A percentile compares a stretch with the other conserved stretches of the same genome.
These are phyloP conservation scores for Pouteria campechiana DNA, from an alignment of 179 eudicot species.

Conservation along the genomic window DNA sequence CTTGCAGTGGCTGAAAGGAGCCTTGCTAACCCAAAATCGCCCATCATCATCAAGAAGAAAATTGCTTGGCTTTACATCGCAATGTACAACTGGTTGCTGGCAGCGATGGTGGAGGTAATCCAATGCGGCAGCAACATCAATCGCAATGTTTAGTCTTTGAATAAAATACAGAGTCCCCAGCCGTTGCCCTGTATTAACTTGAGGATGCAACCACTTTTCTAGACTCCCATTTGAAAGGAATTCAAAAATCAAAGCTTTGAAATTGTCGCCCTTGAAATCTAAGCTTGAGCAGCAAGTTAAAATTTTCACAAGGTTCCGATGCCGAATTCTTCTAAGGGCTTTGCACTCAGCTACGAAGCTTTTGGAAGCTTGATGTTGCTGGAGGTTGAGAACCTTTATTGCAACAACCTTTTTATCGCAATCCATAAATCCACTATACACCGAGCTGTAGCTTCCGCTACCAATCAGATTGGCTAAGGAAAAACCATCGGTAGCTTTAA, in stretches of 20 bases:
- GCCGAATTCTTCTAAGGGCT: constrained; percentile 15
- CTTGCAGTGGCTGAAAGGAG: neutral
- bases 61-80: no score
- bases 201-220: constrained; percentile 20
- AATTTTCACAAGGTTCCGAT: constrained; percentile 17
- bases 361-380: constrained; percentile 6
- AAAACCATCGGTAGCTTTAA: constrained; percentile 20
- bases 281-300: constrained; percentile 7
- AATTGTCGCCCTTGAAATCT: constrained; percentile 10
- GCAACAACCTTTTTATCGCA: constrained; percentile 10
- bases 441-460: constrained; percentile 15
- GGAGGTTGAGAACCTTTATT: constrained; percentile 22
- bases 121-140: neutral
- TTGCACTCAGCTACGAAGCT: constrained; percentile 23
- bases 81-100: neutral
- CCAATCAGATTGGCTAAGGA: constrained; percentile 13
- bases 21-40: neutral
- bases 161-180: neutral
- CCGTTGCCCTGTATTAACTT: no score
- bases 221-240: constrained; percentile 22
- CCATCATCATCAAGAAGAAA: neutral
- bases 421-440: constrained; percentile 13
- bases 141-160: constrained; percentile 3
- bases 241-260: constrained; percentile 22
- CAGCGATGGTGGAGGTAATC: neutral